phyloP scores from a whole-genome alignment of 2,329 filamentous ascomycete genomes.

The Ophiocordyceps robertsii region DNA sequence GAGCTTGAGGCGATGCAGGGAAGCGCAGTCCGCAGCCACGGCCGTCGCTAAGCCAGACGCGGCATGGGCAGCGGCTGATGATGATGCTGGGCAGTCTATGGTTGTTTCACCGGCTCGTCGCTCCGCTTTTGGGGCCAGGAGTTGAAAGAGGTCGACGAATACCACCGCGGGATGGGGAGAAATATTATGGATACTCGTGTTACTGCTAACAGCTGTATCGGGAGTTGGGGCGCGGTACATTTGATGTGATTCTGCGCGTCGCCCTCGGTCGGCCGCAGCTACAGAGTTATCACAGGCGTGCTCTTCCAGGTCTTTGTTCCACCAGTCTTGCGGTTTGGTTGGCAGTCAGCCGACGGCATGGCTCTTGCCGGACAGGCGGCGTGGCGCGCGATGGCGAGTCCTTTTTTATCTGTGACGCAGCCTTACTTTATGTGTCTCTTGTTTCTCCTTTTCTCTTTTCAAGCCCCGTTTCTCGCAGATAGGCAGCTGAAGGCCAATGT shows the following conservation, averaged over 20 bases:
- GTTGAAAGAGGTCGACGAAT: conserved; percentile 20
- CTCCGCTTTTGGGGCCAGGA: conserved; percentile 19
- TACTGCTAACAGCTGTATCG: conserved; percentile 9
- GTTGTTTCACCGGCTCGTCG: conserved; percentile 12
- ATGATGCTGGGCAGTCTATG: conserved; percentile 15
- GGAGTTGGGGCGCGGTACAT: neutral
- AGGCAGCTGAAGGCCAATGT: conserved; percentile 29
- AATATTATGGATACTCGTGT: conserved; percentile 17
- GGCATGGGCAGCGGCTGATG: conserved; percentile 8
- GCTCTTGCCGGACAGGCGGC: neutral
- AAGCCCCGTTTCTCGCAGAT: conserved; percentile 17
- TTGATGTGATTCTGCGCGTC: neutral
- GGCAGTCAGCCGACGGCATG: conserved; percentile 1
- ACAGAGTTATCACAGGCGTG: neutral
- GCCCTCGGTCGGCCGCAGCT: neutral
- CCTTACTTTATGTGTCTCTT: conserved; percentile 12
- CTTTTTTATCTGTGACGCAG: conserved; percentile 18
- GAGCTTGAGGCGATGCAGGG: conserved; percentile 93
- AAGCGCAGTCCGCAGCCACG: conserved; percentile 78
- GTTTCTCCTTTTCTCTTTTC: conserved; percentile 13
- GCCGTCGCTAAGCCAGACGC: conserved; percentile 57
- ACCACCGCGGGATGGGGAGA: conserved; percentile 12
- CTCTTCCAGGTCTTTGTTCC: neutral
- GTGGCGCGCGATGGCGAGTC: conserved; percentile 3
- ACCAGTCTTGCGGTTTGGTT: neutral